Evolutionary conservation across 257 asterid species (phyloP).

Genomic region (Solanum piurae): DNA sequence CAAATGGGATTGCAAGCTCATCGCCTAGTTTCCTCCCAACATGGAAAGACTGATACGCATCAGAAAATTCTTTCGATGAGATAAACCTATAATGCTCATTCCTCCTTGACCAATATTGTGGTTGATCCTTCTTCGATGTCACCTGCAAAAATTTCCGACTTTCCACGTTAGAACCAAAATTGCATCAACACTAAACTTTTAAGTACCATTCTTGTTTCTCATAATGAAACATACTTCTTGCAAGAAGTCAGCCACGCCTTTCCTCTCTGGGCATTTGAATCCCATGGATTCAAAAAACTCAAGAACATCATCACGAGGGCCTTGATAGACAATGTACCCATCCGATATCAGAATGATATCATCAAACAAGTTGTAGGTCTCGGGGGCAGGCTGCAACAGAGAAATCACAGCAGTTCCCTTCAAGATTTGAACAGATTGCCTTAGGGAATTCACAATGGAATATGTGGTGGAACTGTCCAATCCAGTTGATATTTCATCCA

Average conservation of each 20-base stretch:
- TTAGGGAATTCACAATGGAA: conserved; percentile 28
- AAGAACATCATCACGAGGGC: conserved; percentile 24
- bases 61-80: conserved; percentile 30
- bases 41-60: conserved; percentile 27
- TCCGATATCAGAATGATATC: conserved; percentile 31
- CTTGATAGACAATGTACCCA: conserved; percentile 22
- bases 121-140: conserved; percentile 42
- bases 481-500: conserved; percentile 40
- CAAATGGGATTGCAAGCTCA: conserved; percentile 47
- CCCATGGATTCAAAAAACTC: conserved; percentile 30
- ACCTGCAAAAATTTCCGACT: conserved; percentile 17
- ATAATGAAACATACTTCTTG: conserved; percentile 22
- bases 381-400: conserved; percentile 32
- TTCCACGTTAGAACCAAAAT: neutral
- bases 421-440: conserved; percentile 26
- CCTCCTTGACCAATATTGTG: conserved; percentile 33
- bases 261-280: conserved; percentile 29
- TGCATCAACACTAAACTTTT: neutral
- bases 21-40: conserved; percentile 26
- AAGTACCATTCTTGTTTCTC: neutral
- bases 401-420: conserved; percentile 35
- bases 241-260: conserved; percentile 36
- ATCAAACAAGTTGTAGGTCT: conserved; percentile 27
- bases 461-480: conserved; percentile 34
- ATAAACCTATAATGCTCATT: conserved; percentile 31